These are phyloP conservation scores for Stereum hirsutum DNA, from an alignment of 1,284 basidiomycete genomes.

Conservation along the genomic window DNA sequence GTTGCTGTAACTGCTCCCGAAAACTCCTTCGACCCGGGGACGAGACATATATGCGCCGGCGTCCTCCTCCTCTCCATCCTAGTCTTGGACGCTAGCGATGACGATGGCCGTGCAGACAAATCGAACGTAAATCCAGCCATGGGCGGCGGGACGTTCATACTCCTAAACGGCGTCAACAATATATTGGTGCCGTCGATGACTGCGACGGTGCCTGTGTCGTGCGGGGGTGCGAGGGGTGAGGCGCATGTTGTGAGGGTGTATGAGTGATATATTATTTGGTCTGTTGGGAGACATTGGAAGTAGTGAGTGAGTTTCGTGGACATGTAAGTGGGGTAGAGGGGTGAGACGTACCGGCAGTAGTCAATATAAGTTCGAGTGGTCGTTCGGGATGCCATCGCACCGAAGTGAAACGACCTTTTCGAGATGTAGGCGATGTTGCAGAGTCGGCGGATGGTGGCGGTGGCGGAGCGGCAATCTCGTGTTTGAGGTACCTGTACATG, in stretches of 20 bases:
- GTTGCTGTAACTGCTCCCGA: no score
- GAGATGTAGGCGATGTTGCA: slow-evolving; percentile 1
- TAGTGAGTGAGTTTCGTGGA: slow-evolving; percentile 7
- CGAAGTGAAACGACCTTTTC: slow-evolving; percentile 48
- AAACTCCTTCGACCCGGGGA: no score
- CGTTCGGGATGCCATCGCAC: slow-evolving; percentile 87
- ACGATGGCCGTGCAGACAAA: no score
- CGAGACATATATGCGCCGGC: no score
- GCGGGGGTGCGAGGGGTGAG: slow-evolving; percentile 53
- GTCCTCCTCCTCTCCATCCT: no score
- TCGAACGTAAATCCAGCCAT: slow-evolving; percentile 76
- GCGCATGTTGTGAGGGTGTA: slow-evolving; percentile 76
- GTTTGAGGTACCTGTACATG: slow-evolving; percentile 75
- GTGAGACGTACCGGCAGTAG: slow-evolving; percentile 48
- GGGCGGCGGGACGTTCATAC: slow-evolving; percentile 91
- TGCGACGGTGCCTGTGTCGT: slow-evolving; percentile 80
- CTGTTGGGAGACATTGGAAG: slow-evolving; percentile 23
- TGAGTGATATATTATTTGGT: slow-evolving; percentile 48
- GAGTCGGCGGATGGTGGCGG: no score
- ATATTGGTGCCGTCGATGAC: slow-evolving; percentile 91
- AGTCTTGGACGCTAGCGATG: no score
- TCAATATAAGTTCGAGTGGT: slow-evolving; percentile 59
- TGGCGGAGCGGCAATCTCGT: slow-evolving; percentile 68
- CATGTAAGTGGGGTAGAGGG: neutral
- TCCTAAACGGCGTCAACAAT: slow-evolving; percentile 87